phyloP scores from a whole-genome alignment of 768 basidiomycete genomes.

The Termitomyces sp. region DNA sequence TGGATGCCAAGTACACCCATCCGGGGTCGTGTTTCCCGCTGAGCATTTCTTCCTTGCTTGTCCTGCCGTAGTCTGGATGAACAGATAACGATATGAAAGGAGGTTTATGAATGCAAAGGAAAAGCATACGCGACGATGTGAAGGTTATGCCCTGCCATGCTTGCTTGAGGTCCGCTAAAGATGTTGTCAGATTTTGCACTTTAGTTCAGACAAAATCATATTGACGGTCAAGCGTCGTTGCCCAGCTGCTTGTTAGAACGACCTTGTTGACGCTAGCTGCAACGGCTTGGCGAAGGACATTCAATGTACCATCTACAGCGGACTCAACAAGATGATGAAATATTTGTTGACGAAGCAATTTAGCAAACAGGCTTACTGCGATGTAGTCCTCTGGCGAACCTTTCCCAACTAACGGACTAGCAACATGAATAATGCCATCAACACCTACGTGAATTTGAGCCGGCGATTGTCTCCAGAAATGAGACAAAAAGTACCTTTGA shows the following conservation, averaged over 20 bases:
- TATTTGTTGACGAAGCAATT: not conserved
- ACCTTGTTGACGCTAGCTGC: conserved; percentile 2
- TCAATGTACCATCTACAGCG: conserved; percentile 10
- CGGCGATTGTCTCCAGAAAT: not conserved
- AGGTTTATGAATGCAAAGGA: not conserved
- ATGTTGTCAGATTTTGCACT: not conserved
- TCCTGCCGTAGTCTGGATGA: conserved; percentile 3
- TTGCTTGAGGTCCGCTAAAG: not conserved
- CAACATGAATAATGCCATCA: conserved; percentile 31
- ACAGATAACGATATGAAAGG: not conserved
- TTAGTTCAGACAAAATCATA: not conserved
- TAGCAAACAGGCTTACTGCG: not conserved
- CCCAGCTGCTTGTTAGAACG: conserved; percentile 9
- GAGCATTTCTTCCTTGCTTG: conserved; percentile 5
- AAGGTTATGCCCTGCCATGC: not conserved
- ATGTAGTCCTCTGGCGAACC: conserved; percentile 5
- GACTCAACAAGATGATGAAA: not conserved
- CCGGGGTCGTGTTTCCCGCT: conserved; percentile 2
- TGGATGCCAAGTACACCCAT: conserved; percentile 4
- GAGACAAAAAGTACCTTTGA: conserved; percentile 7
- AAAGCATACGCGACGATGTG: not conserved
- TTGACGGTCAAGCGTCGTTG: conserved; percentile 7
- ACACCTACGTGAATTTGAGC: conserved; percentile 23
- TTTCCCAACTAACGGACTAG: conserved; percentile 15
- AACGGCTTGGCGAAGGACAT: conserved; percentile 10